Conservation (phyloP, 169 alveolate species). For the Sarcocystis neurona region DNA sequence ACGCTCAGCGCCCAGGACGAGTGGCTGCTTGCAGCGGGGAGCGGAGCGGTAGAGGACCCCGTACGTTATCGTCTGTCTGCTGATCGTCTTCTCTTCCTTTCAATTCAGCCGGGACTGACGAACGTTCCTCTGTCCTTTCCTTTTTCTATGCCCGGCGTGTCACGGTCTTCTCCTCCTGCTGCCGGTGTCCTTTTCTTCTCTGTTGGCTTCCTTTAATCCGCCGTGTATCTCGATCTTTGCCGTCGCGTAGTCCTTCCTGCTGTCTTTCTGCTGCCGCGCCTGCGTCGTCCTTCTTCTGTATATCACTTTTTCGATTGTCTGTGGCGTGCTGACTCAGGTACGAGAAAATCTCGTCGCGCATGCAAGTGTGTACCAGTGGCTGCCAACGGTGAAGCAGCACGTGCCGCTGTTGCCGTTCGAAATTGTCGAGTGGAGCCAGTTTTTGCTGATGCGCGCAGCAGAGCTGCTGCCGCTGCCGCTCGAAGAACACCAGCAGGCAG, state of each 20-base stretch:
- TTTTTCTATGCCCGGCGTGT: no score
- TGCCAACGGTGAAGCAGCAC: constrained; percentile 30
- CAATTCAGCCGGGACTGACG: no score
- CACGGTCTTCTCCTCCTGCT: no score
- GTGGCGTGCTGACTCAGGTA: constrained; percentile 24
- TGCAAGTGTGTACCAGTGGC: constrained; percentile 52
- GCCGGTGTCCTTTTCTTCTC: background rate
- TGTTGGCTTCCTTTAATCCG: background rate
- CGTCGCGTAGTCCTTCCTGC: background rate
- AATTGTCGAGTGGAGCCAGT: constrained; percentile 78
- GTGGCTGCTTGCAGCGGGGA: no score
- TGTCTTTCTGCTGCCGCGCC: background rate
- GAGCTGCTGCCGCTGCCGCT: constrained; percentile 65
- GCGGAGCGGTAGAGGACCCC: no score
- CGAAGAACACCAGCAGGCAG: constrained; percentile 58
- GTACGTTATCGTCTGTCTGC: no score
- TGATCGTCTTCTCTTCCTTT: no score
- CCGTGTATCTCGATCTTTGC: background rate
- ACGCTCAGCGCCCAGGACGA: no score
- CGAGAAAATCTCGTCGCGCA: constrained; percentile 28
- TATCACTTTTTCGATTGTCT: background rate
- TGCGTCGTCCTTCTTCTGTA: background rate
- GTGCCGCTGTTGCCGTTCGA: constrained; percentile 84
- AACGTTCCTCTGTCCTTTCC: no score
- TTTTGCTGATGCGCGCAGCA: constrained; percentile 64